Evolutionary conservation across 129 eudicot species (phyloP), one percentile per base, ranked within the genome.

Genomic region (Centrapalus pauciflorus): DNA sequence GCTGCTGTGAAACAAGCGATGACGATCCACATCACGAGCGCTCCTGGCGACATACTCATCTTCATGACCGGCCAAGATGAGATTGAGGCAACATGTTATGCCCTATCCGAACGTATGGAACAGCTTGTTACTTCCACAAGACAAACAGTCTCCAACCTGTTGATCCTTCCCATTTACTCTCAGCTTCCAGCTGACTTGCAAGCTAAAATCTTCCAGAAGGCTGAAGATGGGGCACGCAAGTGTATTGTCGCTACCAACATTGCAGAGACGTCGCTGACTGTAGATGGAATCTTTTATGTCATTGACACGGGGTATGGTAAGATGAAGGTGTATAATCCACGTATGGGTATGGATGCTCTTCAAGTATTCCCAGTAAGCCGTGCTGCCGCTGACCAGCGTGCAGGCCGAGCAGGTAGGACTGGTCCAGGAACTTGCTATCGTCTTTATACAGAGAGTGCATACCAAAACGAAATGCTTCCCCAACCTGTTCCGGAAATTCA

Each of bases 1-100:
- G 93, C 80, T 33, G 93, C 93, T 13, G 88, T 82, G 32, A 86
- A 82, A 41, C 88, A 86, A 73, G 93, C 88, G 4, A 82, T 86
- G 88, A 77, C 88, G n/a, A 86, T 86, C 56, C 93, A 86, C 82
- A 80, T 82, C 25, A 82, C 85, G 4, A 77, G 87, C 27, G 81
- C 81, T 20, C 86, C 88, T 8, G 93, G 93, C 13, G 93, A 82
- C 80, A 86, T 86, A 69, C 86, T 86, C 28, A 82, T 86, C 8
- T 86, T 86, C 67, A 82, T 86, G 88, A 86, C 93, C 0, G 93
- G 93, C 26, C 93, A 82, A 63, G 88, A 86, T 17, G 93, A 86
- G 67, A 82, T 86, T 16, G 93, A 86, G 73, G 83, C 88, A 14
- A 62, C 80, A 4, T 86, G 93, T 43, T 80, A 80, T 28, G 86